Conservation (phyloP, 2,329 filamentous ascomycete species). For the Dactylellina drechsleri region DNA sequence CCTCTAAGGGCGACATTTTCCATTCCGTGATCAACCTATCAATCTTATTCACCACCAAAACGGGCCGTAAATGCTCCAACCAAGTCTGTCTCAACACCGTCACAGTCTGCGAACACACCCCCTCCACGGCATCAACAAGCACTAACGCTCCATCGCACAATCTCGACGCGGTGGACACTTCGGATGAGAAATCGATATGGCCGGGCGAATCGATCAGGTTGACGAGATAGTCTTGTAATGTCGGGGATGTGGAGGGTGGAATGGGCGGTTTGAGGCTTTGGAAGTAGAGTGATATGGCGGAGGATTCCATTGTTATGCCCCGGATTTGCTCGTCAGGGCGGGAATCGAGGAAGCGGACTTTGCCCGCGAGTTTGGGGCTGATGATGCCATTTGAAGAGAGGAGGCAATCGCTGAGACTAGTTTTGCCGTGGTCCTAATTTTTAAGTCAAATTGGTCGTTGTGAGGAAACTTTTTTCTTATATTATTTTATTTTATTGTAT, state of each 20-base stretch:
- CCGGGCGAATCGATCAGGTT: slow-evolving; percentile 98
- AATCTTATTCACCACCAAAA: slow-evolving; percentile 98
- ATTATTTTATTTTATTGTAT: slow-evolving; percentile 25
- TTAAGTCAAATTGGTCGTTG: slow-evolving; percentile 34
- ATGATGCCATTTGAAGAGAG: slow-evolving; percentile 99
- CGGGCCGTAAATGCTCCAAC: slow-evolving; percentile 92
- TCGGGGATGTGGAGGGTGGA: slow-evolving; percentile 34
- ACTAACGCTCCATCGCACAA: slow-evolving; percentile 95
- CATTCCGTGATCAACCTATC: slow-evolving; percentile 92
- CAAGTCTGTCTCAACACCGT: slow-evolving; percentile 94
- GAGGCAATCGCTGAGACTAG: slow-evolving; percentile 92
- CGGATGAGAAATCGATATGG: slow-evolving; percentile 98
- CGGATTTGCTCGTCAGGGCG: slow-evolving; percentile 93
- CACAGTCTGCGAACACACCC: slow-evolving; percentile 97
- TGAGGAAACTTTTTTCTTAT: slow-evolving; percentile 43
- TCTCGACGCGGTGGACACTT: slow-evolving; percentile 93
- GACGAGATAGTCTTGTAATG: slow-evolving; percentile 84
- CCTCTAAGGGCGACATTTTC: slow-evolving; percentile 89
- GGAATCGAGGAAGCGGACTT: slow-evolving; percentile 97
- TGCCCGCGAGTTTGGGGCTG: slow-evolving; percentile 94
- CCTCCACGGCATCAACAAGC: slow-evolving; percentile 94
- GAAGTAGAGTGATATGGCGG: slow-evolving; percentile 95
- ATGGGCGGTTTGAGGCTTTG: slow-evolving; percentile 77
- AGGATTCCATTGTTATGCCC: slow-evolving; percentile 99
- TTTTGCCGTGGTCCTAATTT: slow-evolving; percentile 90